Evolutionary conservation across 2,329 filamentous ascomycete species (phyloP).

Genomic region (Sporothrix pseudoabietina): DNA sequence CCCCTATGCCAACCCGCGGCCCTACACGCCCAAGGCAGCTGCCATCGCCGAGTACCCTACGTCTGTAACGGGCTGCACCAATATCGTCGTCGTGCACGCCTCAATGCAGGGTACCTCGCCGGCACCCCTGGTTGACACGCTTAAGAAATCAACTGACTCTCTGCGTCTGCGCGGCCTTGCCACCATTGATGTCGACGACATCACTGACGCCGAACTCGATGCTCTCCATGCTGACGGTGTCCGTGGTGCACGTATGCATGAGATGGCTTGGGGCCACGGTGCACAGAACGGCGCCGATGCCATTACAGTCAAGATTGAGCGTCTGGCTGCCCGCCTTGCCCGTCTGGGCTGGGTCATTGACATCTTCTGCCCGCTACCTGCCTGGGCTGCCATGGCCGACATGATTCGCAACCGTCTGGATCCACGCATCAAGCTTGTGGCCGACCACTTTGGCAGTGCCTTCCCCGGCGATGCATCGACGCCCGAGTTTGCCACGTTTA

Average conservation of each 20-base stretch:
- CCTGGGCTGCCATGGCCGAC: slow-evolving; percentile 36
- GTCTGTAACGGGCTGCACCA: slow-evolving; percentile 34
- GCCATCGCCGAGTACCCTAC: slow-evolving; percentile 36
- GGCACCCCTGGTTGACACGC: slow-evolving; percentile 35
- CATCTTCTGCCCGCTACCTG: slow-evolving; percentile 35
- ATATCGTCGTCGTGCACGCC: slow-evolving; percentile 37
- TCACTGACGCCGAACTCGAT: slow-evolving; percentile 36
- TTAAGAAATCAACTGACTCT: slow-evolving; percentile 23
- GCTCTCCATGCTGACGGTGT: slow-evolving; percentile 36
- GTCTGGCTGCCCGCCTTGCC: slow-evolving; percentile 32
- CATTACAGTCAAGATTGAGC: slow-evolving; percentile 32
- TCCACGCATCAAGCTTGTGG: slow-evolving; percentile 36
- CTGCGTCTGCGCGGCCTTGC: slow-evolving; percentile 26
- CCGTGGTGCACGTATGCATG: slow-evolving; percentile 36
- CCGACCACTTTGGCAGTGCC: slow-evolving; percentile 37
- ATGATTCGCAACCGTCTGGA: slow-evolving; percentile 35
- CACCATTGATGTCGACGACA: slow-evolving; percentile 28
- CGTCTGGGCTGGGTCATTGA: slow-evolving; percentile 36
- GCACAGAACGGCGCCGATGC: slow-evolving; percentile 32
- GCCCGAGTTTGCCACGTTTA: slow-evolving; percentile 34
- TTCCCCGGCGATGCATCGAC: slow-evolving; percentile 36
- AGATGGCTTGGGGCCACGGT: slow-evolving; percentile 36
- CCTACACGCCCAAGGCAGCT: slow-evolving; percentile 37
- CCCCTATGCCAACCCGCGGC: slow-evolving; percentile 34
- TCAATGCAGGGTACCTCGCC: slow-evolving; percentile 37